Evolutionary conservation across 169 alveolate species (phyloP).

Genomic region (Plasmodium falciparum): DNA sequence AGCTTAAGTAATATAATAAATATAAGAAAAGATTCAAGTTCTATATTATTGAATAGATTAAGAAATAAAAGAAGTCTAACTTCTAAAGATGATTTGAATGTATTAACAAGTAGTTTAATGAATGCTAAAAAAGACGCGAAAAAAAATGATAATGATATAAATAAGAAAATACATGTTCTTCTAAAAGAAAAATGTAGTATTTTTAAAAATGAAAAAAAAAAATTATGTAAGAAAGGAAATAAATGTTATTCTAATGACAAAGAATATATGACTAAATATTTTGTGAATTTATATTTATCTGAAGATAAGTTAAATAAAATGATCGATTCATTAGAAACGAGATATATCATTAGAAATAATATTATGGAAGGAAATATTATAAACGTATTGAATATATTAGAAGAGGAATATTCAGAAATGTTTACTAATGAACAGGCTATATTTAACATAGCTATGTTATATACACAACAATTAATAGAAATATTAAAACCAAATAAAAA

Average conservation of each 20-base stretch:
- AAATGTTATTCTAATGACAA: conserved; percentile 30
- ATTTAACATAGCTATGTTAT: conserved; percentile 62
- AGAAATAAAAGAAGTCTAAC: conserved; percentile 71
- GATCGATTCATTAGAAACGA: conserved; percentile 46
- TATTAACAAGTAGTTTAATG: conserved; percentile 18
- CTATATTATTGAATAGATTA: conserved; percentile 28
- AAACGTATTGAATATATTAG: conserved; percentile 59
- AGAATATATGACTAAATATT: conserved; percentile 61
- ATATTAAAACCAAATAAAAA: conserved; percentile 57
- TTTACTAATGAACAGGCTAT: conserved; percentile 45
- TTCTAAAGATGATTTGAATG: conserved; percentile 40
- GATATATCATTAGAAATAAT: conserved; percentile 48
- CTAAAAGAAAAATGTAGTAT: conserved; percentile 26
- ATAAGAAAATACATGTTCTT: conserved; percentile 50
- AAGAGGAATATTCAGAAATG: conserved; percentile 48
- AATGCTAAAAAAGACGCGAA: conserved; percentile 54
- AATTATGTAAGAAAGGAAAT: conserved; percentile 40
- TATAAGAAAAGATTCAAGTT: conserved; percentile 56
- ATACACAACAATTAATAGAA: conserved; percentile 73
- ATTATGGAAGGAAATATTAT: conserved; percentile 63
- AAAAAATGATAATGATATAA: conserved; percentile 47
- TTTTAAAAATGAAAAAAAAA: conserved; percentile 57
- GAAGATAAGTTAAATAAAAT: conserved; percentile 61
- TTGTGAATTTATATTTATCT: conserved; percentile 54
- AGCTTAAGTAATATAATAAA: conserved; percentile 57